Base-by-base conservation (phyloP, 768 basidiomycete species). In the Glaciozyma antarctica region DNA sequence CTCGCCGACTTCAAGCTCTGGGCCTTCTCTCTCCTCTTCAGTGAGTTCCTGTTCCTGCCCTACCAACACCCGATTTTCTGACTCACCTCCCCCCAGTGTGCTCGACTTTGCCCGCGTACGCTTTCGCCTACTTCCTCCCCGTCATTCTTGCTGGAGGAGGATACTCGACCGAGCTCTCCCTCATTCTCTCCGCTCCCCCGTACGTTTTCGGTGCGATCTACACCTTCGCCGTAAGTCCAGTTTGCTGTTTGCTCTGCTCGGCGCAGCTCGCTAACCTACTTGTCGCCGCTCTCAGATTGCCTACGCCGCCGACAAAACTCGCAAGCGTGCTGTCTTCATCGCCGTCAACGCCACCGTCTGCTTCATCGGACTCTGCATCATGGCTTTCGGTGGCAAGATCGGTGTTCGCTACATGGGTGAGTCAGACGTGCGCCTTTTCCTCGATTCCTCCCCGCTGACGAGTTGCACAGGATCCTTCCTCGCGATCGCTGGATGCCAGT, bases 131-230 rank as follows among this genome's bases (percentile, higher is more conserved):
- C 69, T 74, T 74, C 73, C 69, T 76, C 9, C 73, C 75, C 43
- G 72, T 75, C 65, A 76, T 76, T 56, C 74, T 76, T 22, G 62
- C 61, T 1, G 75, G 74, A 41, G 68, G 69, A 51, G 74, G 75
- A 7, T 76, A 73, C 67, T 60, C 60, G n/a, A 54, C 53, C 59
- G 64, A 72, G 56, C 70, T 68, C 34, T 72, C 75, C n/a, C 73
- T 74, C 45, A 61, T 69, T 56, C 71, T 75, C n/a, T 74, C 73
- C 13, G 75, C 75, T 4, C 75, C 75, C 26, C 75, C 75, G 38
- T 75, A 75, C 69, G 70, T 71, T 55, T 65, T 69, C 30, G 75
- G 71, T 61, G 73, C 72, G 57, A 59, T 75, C 60, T 74, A 61
- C 68, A 73, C 72, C 51, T 70, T 72, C 30, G 28, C 15, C 51